These are phyloP conservation scores for Blastobotrys arbuscula DNA, from an alignment of 1,139 yeast genomes.

Conservation along the genomic window DNA sequence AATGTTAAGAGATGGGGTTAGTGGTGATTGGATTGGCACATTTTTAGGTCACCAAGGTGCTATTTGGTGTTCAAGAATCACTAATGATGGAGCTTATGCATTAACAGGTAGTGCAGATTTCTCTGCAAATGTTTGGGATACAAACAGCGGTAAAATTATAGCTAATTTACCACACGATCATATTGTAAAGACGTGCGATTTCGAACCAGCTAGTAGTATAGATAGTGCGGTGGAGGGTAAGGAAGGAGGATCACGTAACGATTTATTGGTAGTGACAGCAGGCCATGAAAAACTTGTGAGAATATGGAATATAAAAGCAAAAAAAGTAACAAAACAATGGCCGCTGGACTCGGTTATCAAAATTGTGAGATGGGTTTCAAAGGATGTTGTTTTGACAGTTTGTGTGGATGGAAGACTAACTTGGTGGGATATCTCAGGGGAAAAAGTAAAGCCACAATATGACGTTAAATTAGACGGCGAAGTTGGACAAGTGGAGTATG, in stretches of 20 bases:
- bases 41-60: conserved; percentile 39
- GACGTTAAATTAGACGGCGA: conserved; percentile 20
- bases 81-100: conserved; percentile 27
- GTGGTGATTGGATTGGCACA: conserved; percentile 40
- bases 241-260: conserved; percentile 5
- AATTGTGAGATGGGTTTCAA: conserved; percentile 23
- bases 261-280: conserved; percentile 24
- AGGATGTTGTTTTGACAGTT: conserved; percentile 24
- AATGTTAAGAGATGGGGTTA: conserved; percentile 36
- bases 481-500: conserved; percentile 30
- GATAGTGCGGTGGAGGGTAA: conserved; percentile 1
- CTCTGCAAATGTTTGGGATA: conserved; percentile 35
- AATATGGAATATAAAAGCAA: conserved; percentile 22
- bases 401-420: conserved; percentile 27
- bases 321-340: conserved; percentile 20
- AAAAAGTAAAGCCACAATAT: conserved; percentile 13
- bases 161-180: conserved; percentile 31
- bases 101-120: conserved; percentile 37
- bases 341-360: conserved; percentile 13
- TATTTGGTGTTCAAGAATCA: conserved; percentile 34
- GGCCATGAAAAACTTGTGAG: conserved; percentile 26
- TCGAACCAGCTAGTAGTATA: conserved; percentile 16
- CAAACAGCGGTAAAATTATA: conserved; percentile 27
- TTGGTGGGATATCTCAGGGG: conserved; percentile 31
- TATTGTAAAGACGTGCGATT: conserved; percentile 32